A percentile compares a stretch with the other conserved stretches of the same genome.
Conservation (phyloP, 2,329 filamentous ascomycete genomes). For the Harringtonia aguacate region DNA sequence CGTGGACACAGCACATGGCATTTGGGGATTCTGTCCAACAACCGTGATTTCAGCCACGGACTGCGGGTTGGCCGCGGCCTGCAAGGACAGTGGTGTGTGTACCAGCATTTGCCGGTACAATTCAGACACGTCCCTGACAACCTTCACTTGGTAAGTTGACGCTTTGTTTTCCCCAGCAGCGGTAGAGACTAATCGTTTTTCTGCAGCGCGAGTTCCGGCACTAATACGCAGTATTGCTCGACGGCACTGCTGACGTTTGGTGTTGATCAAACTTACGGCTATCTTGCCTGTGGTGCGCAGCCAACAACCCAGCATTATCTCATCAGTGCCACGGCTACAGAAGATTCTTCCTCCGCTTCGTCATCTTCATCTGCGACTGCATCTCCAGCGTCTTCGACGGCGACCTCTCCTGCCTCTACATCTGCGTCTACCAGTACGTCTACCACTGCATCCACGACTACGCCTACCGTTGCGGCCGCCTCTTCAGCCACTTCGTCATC, state of each 20-base stretch:
- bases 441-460: too few relatives aligned
- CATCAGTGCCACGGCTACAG: too few relatives aligned
- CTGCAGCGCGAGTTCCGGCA: background rate
- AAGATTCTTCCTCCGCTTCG: too few relatives aligned
- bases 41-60: slow-evolving; percentile 23
- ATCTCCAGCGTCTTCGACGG: too few relatives aligned
- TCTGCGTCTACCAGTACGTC: too few relatives aligned
- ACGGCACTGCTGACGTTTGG: slow-evolving; percentile 21
- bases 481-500: too few relatives aligned
- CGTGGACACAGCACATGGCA: slow-evolving; percentile 20
- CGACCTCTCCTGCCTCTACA: too few relatives aligned
- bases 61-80: slow-evolving; percentile 26
- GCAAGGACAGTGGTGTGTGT: slow-evolving; percentile 22
- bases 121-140: slow-evolving; percentile 15
- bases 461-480: too few relatives aligned
- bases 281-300: slow-evolving; percentile 23
- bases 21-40: slow-evolving; percentile 29
- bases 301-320: too few relatives aligned
- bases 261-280: slow-evolving; percentile 22
- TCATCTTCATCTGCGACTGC: too few relatives aligned
- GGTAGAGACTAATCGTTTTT: background rate
- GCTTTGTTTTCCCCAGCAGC: background rate
- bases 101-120: slow-evolving; percentile 21
- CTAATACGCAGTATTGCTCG: slow-evolving; percentile 20
- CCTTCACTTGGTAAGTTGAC: slow-evolving; percentile 26